Base-by-base conservation (phyloP, 108 stramenopile genomes). In the Nannochloropsis oceanica region DNA sequence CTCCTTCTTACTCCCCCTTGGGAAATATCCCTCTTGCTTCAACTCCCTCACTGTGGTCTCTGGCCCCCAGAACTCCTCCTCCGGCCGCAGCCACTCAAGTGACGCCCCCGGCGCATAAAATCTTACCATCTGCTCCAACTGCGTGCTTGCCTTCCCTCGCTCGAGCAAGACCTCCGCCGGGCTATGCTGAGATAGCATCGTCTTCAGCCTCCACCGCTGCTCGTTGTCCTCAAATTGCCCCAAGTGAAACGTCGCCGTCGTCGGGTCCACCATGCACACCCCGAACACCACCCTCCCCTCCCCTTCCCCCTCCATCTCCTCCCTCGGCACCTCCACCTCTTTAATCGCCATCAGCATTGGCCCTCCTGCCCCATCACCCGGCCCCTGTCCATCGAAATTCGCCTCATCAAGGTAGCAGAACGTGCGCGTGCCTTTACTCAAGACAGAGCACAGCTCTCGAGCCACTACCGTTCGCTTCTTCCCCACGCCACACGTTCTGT, bases 181-280 rank as follows among this genome's bases (percentile, higher is more conserved):
- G 26, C 84, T 79, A 85, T 91, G 91, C 42, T 92, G 87, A 24
- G 96, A 90, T 43, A 99, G 88, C 43, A 99, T 92, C 42, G 98
- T 99, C 79, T 94, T 91, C 93, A 99, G 93, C 13, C 97, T 90
- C 43, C 94, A 93, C 81, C 97, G 93, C 81, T 95, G 90, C 12
- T 93, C 89, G 89, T 96, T 96, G 91, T 99, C 99, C 1, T 94
- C 96, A 91, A 99, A 99, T 86, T 97, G 96, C 13, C 96, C 97
- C 14, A 99, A 85, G n/a, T 95, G 94, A 25, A 99, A 90, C 0
- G 86, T 88, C 9, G 92, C 95, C 14, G 93, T 92, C 0, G 95
- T 89, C 12, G 96, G 94, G 91, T 99, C 97, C 22, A 96, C 93
- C 43, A 95, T 80, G 50, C 95, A 95, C 24, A 98, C 92, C 43